Base-by-base conservation (phyloP, 2,329 filamentous ascomycete species). In the Claviceps humidiphila region DNA sequence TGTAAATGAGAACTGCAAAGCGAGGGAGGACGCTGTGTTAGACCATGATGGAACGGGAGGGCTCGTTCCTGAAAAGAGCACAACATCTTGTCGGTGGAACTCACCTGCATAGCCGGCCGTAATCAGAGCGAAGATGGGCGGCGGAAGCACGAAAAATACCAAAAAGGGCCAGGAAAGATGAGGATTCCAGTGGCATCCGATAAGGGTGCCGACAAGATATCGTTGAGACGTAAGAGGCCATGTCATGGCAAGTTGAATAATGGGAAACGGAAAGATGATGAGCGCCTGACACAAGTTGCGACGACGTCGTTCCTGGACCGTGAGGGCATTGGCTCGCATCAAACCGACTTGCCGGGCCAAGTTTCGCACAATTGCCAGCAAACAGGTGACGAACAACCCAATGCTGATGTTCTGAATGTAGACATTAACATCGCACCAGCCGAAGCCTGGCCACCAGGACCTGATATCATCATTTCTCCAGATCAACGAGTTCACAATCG, bases 361-460 rank as follows among this genome's bases (percentile, higher is more conserved):
- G 45, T 77, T 74, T 14, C 72, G 71, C 70, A 80, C 75, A 53
- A 79, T 73, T 60, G 75, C 73, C 49, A 79, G 72, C 45, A 79
- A 66, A 39, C 73, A 72, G n/a, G 73, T 72, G 42, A 68, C 68
- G 60, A 72, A 80, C 43, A 75, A 58, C 1, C 71, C 71, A 42
- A 74, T 69, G 52, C 45, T 53, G 58, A 72, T 65, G 54, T 76
- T 76, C 55, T 75, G 68, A 30, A 73, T 61, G 41, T 73, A 76
- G 13, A 70, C 60, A 58, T 75, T 68, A 38, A 79, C 9, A 58
- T 82, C 78, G 58, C 78, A 82, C 63, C 75, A 71, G 17, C 74
- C 76, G 24, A 66, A 61, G 49, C 78, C 78, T 2, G 68, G 62
- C 66, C 68, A 80, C 77, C 78, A 81, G 38, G 55, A 56, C 37